Conservation (phyloP, 2,329 filamentous ascomycete species). For the Penicillium sp. region DNA sequence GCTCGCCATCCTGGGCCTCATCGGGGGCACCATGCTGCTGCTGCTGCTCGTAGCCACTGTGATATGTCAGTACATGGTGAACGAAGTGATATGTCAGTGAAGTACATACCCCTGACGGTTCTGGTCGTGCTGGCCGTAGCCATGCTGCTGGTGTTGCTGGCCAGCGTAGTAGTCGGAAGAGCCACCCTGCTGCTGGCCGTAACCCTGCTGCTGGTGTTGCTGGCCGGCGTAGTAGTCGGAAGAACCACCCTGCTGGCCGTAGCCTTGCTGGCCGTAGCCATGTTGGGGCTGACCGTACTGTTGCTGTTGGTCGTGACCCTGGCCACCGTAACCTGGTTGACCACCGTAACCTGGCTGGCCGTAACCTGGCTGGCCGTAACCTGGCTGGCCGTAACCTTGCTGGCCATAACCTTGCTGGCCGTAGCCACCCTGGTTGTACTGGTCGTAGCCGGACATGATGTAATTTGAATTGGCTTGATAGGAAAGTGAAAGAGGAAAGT, state of each 20-base stretch:
- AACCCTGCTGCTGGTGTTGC: constrained; percentile 17
- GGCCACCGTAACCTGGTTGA: constrained; percentile 18
- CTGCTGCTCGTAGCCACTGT: constrained; percentile 21
- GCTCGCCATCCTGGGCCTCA: constrained; percentile 38
- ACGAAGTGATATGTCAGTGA: not conserved
- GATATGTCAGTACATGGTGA: constrained; percentile 9
- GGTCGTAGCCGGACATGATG: constrained; percentile 23
- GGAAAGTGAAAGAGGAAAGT: not conserved
- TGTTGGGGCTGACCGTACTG: constrained; percentile 22
- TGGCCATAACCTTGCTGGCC: constrained; percentile 10
- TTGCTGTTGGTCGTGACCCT: constrained; percentile 22
- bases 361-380: constrained; percentile 2
- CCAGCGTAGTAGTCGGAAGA: constrained; percentile 12
- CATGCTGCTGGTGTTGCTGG: constrained; percentile 12
- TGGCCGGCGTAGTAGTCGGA: constrained; percentile 14
- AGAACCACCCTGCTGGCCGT: constrained; percentile 15
- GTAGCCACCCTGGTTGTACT: constrained; percentile 15
- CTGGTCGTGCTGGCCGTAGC: constrained; percentile 18
- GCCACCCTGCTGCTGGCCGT: constrained; percentile 14
- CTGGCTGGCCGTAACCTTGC: constrained; percentile 5
- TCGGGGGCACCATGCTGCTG: constrained; percentile 27
- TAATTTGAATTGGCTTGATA: not conserved
- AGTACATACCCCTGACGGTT: constrained; percentile 24
- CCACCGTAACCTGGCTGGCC: constrained; percentile 14
- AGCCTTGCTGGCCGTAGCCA: constrained; percentile 16